These are phyloP conservation scores for Solanum dulcamara DNA, from an alignment of 257 asterid species.

Conservation along the genomic window DNA sequence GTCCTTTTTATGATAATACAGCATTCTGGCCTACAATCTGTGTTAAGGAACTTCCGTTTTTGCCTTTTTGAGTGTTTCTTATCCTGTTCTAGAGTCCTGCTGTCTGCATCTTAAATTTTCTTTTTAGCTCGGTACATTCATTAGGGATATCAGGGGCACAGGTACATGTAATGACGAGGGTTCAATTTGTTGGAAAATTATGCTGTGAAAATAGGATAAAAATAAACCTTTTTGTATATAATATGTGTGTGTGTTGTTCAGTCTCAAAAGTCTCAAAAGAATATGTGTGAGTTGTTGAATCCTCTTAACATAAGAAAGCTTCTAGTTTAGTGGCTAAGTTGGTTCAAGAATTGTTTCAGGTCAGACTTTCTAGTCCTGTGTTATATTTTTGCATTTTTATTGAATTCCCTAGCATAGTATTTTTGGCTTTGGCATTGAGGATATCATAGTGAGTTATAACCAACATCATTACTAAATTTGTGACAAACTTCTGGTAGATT, in stretches of 20 bases:
- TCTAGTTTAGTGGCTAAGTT: not conserved
- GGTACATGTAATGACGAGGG: not conserved
- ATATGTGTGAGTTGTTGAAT: not conserved
- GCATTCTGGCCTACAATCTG: not conserved
- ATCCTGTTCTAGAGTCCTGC: not conserved
- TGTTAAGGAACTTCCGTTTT: not conserved
- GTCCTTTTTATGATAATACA: not conserved
- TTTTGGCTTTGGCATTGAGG: not conserved
- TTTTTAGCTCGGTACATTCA: not conserved
- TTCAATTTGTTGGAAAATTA: not conserved
- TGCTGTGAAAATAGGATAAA: not conserved
- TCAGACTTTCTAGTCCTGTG: not conserved
- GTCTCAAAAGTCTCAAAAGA: not conserved
- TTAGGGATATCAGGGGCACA: not conserved
- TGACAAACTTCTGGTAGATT: not conserved
- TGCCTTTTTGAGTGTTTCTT: not conserved
- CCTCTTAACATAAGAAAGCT: not conserved
- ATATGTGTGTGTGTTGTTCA: not conserved
- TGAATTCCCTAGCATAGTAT: not conserved
- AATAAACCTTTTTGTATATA: not conserved
- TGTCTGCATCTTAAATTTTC: not conserved
- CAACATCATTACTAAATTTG: not conserved
- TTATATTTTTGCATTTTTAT: not conserved
- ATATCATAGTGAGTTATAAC: not conserved
- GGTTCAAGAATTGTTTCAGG: not conserved